A percentile compares a stretch with the other conserved stretches of the same genome.
Conservation (phyloP, 2,329 filamentous ascomycete species). For the Fusarium sp. region DNA sequence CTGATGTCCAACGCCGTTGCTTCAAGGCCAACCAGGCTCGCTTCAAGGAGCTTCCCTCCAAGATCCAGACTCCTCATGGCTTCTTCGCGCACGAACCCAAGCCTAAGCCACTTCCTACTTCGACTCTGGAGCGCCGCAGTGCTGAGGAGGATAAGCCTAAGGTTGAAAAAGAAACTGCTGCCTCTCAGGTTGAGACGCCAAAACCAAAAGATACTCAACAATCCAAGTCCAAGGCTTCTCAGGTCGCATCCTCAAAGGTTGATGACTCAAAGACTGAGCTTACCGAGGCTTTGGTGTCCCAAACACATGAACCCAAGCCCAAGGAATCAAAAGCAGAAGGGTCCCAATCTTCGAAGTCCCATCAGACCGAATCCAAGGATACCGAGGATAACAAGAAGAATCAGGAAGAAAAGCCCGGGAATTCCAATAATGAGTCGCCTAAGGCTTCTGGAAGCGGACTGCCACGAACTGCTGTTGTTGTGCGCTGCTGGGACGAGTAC, state of each 20-base stretch:
- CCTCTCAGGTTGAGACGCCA: background rate
- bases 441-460: slow-evolving; percentile 25
- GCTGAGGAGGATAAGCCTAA: slow-evolving; percentile 29
- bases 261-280: background rate
- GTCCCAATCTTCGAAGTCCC: slow-evolving; percentile 11
- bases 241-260: background rate
- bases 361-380: slow-evolving; percentile 13
- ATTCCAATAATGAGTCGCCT: background rate
- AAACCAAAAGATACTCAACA: slow-evolving; percentile 11
- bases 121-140: slow-evolving; percentile 21
- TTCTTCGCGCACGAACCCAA: slow-evolving; percentile 61
- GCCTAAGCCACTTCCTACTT: slow-evolving; percentile 4
- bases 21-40: slow-evolving; percentile 75
- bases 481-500: slow-evolving; percentile 86
- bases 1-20: slow-evolving; percentile 80
- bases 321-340: background rate
- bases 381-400: background rate
- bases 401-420: background rate
- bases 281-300: slow-evolving; percentile 11
- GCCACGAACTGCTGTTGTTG: slow-evolving; percentile 76
- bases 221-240: background rate
- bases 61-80: slow-evolving; percentile 58
- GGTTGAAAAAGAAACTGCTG: slow-evolving; percentile 29
- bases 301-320: slow-evolving; percentile 2
- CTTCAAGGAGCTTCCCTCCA: slow-evolving; percentile 66